Base-by-base conservation (phyloP, 2,329 filamentous ascomycete genomes). In the Setomelanomma holmii region DNA sequence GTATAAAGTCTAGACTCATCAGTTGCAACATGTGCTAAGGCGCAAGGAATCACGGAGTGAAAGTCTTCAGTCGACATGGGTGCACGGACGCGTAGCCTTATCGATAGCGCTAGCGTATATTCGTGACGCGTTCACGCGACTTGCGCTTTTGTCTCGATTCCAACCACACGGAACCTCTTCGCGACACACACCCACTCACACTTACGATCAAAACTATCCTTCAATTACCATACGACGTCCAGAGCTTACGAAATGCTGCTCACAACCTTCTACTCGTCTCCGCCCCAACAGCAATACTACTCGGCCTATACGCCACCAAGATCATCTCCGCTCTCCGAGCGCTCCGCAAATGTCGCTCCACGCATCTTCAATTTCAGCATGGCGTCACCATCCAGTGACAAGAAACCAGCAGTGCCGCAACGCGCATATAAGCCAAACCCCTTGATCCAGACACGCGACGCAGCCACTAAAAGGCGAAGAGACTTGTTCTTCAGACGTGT, bases 401-500 rank as follows among this genome's bases (percentile, higher is more conserved):
- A 68, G 40, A 64, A 63, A 30, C 30, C 46, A 0, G 23, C 56
- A 6, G 54, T 56, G 14, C 45, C 60, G 1, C 66, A 73, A 42
- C 71, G 71, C 40, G 77, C 79, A 12, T 75, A 80, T 47, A 88
- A 88, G 54, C 79, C 82, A 30, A 90, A 89, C 55, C 89, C 87
- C 0, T 64, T 89, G 5, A 75, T 86, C 16, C 82, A 83, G 58
- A 82, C 76, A 54, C 80, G 84, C 44, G 76, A 91, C 67, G 84
- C 84, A 16, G 79, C 80, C 0, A 84, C 86, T 49, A 86, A 90
- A 67, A 79, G 82, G 47, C 78, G 90, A 51, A 79, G 89, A 40
- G 83, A 84, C 24, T 77, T 89, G 49, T 93, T 93, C 63, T 76
- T 93, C 53, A 84, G 86, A 67, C 89, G 77, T 46, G 76, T 82